Evolutionary conservation across 164 flowering plant genomes (phyloP), one percentile per base, ranked within the genome.

Genomic region (Vitis rupestris): DNA sequence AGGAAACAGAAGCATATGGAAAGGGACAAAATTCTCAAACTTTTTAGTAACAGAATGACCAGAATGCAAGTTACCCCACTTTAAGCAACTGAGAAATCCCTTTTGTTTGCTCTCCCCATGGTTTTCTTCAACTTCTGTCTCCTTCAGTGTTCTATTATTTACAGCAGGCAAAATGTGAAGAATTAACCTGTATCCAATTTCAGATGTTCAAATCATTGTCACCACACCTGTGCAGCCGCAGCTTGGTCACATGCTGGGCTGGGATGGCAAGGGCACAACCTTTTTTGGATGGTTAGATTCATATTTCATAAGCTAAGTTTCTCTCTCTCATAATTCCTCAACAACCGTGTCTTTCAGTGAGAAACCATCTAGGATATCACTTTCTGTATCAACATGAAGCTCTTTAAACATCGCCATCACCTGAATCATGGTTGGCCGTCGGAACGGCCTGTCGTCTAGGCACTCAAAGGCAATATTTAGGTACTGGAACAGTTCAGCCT

Each of bases 361-460:
- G 59, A 91, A 80, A n/a, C 85, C 85, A 61, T 90, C 93, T 23
- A 86, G 86, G 57, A 81, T 79, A 65, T 90, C 95, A 65, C 75
- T 81, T 52, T 85, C 92, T 37, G 93, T 74, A 78, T 87, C 95
- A 16, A 70, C 75, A 75, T 88, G 90, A 63, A 91, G 87, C 76
- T 93, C 97, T 71, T 85, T 89, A 70, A 94, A 91, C 97, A 85
- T 91, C 10, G 96, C 85, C 94, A 94, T 87, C 61, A 94, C 97
- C 75, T 91, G 94, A 69, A 91, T 92, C 98, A 94, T 94, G 27
- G 97, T 94, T 49, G 98, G 98, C 74, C 98, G 78, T 56, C 84
- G 59, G 67, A 76, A 79, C 11, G 97, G 89, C 79, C 90, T 78
- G 61, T 94, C 98, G 16, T 94, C 97, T 17, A 94, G 80, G 81